phyloP scores from a whole-genome alignment of 768 basidiomycete species.

The Lactifluus piperatus region DNA sequence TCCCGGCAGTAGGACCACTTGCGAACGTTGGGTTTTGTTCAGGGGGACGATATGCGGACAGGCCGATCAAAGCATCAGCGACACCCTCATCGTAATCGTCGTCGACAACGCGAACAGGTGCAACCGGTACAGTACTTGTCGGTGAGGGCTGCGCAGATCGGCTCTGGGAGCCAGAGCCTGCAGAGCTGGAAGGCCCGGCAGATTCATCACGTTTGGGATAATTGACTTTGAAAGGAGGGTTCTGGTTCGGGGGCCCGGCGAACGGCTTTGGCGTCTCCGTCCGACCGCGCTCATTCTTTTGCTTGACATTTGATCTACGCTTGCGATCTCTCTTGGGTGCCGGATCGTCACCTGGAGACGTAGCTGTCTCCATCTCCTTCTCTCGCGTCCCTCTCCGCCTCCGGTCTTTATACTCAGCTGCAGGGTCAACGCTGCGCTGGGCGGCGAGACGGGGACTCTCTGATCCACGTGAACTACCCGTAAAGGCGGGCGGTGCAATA shows the following conservation, averaged over 20 bases:
- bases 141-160: slow-evolving; percentile 69
- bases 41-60: slow-evolving; percentile 30
- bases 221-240: slow-evolving; percentile 22
- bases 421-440: slow-evolving; percentile 29
- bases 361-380: slow-evolving; percentile 16
- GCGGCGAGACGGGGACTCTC: slow-evolving; percentile 42
- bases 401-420: slow-evolving; percentile 40
- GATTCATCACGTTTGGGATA: slow-evolving; percentile 34
- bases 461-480: slow-evolving; percentile 38
- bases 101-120: slow-evolving; percentile 64
- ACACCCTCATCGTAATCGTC: slow-evolving; percentile 94
- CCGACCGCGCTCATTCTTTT: slow-evolving; percentile 39
- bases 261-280: slow-evolving; percentile 39
- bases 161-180: slow-evolving; percentile 40
- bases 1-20: slow-evolving; percentile 11
- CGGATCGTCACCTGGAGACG: slow-evolving; percentile 27
- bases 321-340: slow-evolving; percentile 50
- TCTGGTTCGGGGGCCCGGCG: slow-evolving; percentile 16
- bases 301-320: slow-evolving; percentile 34
- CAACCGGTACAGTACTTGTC: slow-evolving; percentile 48
- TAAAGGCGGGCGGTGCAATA: slow-evolving; percentile 26
- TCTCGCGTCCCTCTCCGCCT: slow-evolving; percentile 26
- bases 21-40: slow-evolving; percentile 18
- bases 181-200: slow-evolving; percentile 60
- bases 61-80: slow-evolving; percentile 74